Conservation (phyloP, 2,329 filamentous ascomycete species). For the Pleurostoma richardsiae region DNA sequence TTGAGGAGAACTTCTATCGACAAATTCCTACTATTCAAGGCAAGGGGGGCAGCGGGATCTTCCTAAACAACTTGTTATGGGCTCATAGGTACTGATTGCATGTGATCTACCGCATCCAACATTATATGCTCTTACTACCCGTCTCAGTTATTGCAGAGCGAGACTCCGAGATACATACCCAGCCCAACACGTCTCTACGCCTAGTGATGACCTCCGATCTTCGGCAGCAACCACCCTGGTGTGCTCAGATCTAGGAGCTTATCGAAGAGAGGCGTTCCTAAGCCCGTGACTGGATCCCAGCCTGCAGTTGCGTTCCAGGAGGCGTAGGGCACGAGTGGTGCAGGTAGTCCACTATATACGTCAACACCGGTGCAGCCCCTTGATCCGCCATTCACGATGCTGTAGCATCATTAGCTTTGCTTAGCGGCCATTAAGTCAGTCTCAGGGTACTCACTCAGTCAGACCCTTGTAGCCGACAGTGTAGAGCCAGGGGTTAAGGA, state of each 20-base stretch:
- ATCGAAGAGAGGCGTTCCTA: constrained; percentile 18
- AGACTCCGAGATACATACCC: too few species aligned
- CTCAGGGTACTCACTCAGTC: constrained; percentile 9
- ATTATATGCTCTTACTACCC: too few species aligned
- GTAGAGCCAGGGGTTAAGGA: constrained; percentile 37
- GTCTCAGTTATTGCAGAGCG: too few species aligned
- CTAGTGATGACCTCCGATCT: not conserved
- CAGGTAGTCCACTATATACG: constrained; percentile 4
- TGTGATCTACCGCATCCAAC: too few species aligned
- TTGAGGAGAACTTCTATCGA: too few species aligned
- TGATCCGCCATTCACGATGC: constrained; percentile 15
- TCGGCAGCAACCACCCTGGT: not conserved
- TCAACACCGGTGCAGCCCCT: constrained; percentile 14
- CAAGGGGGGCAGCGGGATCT: too few species aligned
- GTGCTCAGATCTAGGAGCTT: not conserved
- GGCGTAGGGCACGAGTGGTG: constrained; percentile 3
- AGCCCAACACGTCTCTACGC: too few species aligned
- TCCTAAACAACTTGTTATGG: too few species aligned
- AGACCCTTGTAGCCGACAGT: constrained; percentile 15
- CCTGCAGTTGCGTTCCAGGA: constrained; percentile 23
- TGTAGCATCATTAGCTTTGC: too few species aligned
- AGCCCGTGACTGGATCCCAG: constrained; percentile 25
- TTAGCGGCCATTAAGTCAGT: too few species aligned
- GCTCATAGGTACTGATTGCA: too few species aligned
- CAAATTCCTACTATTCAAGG: too few species aligned